Evolutionary conservation across 2,329 filamentous ascomycete species (phyloP), one percentile per base, ranked within the genome.

Genomic region (Claviceps pusilla): DNA sequence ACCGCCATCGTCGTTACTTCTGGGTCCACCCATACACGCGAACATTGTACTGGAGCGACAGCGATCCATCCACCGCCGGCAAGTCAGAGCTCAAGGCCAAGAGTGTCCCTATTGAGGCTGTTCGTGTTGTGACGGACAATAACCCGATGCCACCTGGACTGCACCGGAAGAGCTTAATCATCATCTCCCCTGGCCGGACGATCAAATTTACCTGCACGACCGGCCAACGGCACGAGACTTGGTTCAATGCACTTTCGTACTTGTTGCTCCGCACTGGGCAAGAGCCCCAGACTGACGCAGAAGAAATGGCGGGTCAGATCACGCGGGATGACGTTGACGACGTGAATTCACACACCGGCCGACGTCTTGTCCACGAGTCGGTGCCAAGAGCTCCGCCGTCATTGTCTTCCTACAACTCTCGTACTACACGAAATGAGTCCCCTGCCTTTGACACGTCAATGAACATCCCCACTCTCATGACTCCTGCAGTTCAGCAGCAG

Each of bases 11-110:
- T 57, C 84, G 93, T 37, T 98, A 96, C 76, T 98, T 98, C 77
- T 98, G 93, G 93, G 88, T 98, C 28, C 93, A 98, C 66, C 93
- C 93, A 0, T 98, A 97, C 70, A 98, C 91, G 3, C 82, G 90
- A 51, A 96, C 91, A 5, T 70, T 98, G 62, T 97, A 97, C 76
- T 98, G 93, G 93, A 95, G 90, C 66, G 87, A 95, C 60, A 78
- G 84, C 53, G 90, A 97, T 66, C 93, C 93, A 7, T 84, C 87
- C 35, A 78, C 76, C 49, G 86, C 84, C 49, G 87, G 87, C n/a
- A 83, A 86, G 58, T 72, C 79, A 11, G 87, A 96, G 69, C 73
- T 91, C 54, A 77, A 75, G 62, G 79, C 74, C 75, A 97, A 97
- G 82, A 95, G 89, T 68, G 87, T 97, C 48, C 82, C 86, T 16